Percentiles rank a stretch among this genome's conserved stretches.
Evolutionary conservation across 495 filamentous ascomycete genomes (phyloP).

Genomic region (Bacidia rubella): DNA sequence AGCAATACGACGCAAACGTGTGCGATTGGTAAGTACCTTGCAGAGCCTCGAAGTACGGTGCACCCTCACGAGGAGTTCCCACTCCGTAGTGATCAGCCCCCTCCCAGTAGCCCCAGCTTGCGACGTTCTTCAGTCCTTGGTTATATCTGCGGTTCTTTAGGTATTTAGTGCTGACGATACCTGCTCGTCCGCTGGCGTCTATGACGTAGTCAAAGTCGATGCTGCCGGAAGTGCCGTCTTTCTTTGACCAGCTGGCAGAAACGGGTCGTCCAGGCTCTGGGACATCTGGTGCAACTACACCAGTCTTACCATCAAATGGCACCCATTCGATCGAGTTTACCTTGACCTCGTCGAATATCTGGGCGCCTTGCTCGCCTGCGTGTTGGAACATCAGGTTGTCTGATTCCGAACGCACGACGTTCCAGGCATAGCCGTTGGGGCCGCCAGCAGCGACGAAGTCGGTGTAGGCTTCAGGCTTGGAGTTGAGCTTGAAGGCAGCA

Average conservation of each 20-base stretch:
- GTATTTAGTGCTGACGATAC: constrained; percentile 27
- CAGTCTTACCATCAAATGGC: not conserved
- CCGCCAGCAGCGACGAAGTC: constrained; percentile 35
- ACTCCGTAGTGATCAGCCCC: constrained; percentile 15
- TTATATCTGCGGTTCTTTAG: constrained; percentile 27
- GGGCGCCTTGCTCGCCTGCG: constrained; percentile 31
- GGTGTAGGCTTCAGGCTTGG: constrained; percentile 28
- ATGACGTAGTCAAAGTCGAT: constrained; percentile 27
- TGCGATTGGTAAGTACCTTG: constrained; percentile 12
- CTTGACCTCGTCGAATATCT: constrained; percentile 33
- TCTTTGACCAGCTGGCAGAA: constrained; percentile 31
- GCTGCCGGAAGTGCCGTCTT: constrained; percentile 28
- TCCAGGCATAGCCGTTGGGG: constrained; percentile 33
- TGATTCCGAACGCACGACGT: constrained; percentile 38
- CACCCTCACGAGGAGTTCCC: constrained; percentile 16
- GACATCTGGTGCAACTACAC: not conserved
- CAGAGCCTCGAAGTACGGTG: constrained; percentile 29
- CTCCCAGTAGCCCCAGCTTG: constrained; percentile 30
- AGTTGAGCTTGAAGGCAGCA: constrained; percentile 33
- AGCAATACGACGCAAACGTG: not conserved
- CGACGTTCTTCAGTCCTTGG: constrained; percentile 27
- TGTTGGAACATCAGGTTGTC: constrained; percentile 40
- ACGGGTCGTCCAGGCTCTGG: constrained; percentile 29
- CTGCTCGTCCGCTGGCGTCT: constrained; percentile 28
- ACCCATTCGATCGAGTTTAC: constrained; percentile 28